Percentiles rank a stretch among this genome's conserved stretches.
These are phyloP conservation scores for Acidomyces sp. DNA, from an alignment of 495 filamentous ascomycete genomes.

Conservation along the genomic window DNA sequence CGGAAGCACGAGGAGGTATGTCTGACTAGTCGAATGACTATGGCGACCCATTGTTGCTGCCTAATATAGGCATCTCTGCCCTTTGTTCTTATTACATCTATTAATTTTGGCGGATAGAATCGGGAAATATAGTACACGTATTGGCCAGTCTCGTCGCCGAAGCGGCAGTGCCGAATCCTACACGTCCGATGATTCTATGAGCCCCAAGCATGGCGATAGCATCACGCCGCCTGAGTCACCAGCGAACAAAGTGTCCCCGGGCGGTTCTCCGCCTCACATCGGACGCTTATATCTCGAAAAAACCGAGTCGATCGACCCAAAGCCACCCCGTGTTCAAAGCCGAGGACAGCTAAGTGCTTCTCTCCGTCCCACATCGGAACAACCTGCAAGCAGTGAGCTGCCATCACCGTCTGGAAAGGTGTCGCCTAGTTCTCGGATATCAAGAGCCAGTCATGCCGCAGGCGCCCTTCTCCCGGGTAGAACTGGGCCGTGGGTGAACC, in stretches of 20 bases:
- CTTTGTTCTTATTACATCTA: no score
- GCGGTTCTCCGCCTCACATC: neutral
- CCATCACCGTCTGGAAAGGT: neutral
- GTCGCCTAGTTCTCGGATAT: neutral
- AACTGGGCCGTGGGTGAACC: no score
- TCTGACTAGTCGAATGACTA: no score
- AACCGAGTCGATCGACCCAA: neutral
- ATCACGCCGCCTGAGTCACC: conserved; percentile 6
- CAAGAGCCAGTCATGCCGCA: neutral
- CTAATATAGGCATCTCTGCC: no score
- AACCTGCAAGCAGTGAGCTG: neutral
- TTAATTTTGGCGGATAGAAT: no score
- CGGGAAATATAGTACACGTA: no score
- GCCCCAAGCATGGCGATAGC: conserved; percentile 7
- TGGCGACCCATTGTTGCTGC: no score
- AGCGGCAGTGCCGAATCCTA: neutral
- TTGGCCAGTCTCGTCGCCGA: no score
- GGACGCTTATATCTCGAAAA: conserved; percentile 4
- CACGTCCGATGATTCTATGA: conserved; percentile 8
- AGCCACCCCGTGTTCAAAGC: neutral
- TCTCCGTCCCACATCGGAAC: neutral
- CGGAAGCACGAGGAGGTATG: no score
- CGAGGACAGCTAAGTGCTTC: neutral
- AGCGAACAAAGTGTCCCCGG: neutral
- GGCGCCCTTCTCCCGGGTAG: no score